phyloP scores from a whole-genome alignment of 2,329 filamentous ascomycete genomes.

The Pseudocercospora pini-densiflorae region DNA sequence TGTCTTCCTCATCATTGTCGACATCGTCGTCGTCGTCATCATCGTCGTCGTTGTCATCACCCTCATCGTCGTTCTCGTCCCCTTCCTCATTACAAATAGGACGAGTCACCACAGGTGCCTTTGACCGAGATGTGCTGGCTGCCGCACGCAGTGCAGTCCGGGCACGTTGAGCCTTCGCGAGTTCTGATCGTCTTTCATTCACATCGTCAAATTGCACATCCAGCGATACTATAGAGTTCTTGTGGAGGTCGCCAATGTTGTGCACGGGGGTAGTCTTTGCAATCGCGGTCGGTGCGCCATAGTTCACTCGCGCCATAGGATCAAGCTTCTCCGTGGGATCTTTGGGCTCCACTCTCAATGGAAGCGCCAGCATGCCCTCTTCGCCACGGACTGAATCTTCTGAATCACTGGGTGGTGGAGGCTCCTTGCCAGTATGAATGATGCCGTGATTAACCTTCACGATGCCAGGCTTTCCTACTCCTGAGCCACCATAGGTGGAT shows the following conservation, averaged over 20 bases:
- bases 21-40: not conserved
- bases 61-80: not conserved
- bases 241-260: not conserved
- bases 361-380: not conserved
- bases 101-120: not conserved
- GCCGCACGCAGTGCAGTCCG: not conserved
- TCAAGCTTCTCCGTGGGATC: constrained; percentile 3
- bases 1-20: not conserved
- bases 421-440: constrained; percentile 27
- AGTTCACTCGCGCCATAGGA: constrained; percentile 6
- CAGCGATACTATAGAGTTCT: not conserved
- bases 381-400: not conserved
- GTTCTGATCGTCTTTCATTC: not conserved
- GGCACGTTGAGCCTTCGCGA: not conserved
- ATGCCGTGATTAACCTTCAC: constrained; percentile 33
- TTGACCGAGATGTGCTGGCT: not conserved
- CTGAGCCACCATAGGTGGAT: constrained; percentile 24
- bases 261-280: not conserved
- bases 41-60: not conserved
- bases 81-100: not conserved
- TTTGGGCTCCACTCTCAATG: not conserved
- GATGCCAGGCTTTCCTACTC: constrained; percentile 22
- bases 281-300: not conserved
- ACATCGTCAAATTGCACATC: not conserved
- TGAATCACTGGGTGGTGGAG: constrained; percentile 3